Percentiles rank a stretch among this genome's conserved stretches.
Evolutionary conservation across 1,284 basidiomycete species (phyloP).

Genomic region (Chiua sp.): DNA sequence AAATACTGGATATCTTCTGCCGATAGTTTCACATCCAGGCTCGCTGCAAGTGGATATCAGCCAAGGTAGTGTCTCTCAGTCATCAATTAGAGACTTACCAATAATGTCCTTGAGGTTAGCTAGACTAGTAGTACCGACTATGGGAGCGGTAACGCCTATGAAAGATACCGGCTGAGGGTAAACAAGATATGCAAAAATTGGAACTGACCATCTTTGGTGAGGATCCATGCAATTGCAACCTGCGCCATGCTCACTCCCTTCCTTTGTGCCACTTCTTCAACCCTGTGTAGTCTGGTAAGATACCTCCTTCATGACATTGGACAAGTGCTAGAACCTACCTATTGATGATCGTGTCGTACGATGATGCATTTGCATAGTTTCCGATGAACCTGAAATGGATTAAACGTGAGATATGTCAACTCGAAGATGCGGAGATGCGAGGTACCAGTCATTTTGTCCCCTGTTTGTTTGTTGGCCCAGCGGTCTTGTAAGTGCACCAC

Average conservation of each 20-base stretch:
- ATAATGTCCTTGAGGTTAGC: constrained; percentile 50
- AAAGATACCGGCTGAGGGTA: background rate
- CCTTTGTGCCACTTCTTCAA: constrained; percentile 52
- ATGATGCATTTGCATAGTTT: constrained; percentile 27
- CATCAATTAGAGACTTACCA: constrained; percentile 32
- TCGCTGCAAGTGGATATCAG: constrained; percentile 31
- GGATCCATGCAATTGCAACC: constrained; percentile 55
- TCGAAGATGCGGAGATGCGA: background rate
- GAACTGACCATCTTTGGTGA: constrained; percentile 40
- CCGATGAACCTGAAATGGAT: constrained; percentile 32
- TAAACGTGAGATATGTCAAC: background rate
- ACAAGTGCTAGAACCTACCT: constrained; percentile 21
- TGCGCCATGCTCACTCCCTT: constrained; percentile 54
- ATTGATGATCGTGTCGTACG: constrained; percentile 34
- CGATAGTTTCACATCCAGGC: constrained; percentile 44
- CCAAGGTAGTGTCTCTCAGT: background rate
- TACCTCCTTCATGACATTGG: background rate
- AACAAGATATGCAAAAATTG: background rate
- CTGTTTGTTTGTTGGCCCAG: constrained; percentile 36
- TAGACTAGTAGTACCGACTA: constrained; percentile 54
- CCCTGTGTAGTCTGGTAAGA: constrained; percentile 24
- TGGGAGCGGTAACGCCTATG: constrained; percentile 48
- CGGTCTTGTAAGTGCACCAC: constrained; percentile 48
- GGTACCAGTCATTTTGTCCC: constrained; percentile 36
- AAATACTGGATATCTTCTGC: constrained; percentile 53